Conservation (phyloP, 2,329 filamentous ascomycete species). For the Eutypella sp. region DNA sequence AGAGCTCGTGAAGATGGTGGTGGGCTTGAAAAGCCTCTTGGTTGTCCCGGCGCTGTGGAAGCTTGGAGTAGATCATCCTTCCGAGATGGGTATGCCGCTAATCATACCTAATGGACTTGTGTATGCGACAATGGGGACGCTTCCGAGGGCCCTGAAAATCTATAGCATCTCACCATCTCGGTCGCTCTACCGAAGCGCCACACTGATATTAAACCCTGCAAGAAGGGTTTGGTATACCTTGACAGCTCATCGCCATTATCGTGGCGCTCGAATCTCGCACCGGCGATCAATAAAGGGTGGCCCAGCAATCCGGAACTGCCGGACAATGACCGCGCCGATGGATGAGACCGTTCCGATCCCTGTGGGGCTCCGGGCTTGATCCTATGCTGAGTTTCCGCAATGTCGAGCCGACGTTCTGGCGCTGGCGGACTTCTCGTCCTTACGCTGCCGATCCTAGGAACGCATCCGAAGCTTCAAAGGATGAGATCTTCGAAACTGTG, state of each 20-base stretch:
- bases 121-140: neutral
- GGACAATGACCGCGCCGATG: neutral
- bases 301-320: neutral
- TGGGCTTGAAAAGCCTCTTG: neutral
- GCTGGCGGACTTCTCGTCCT: too few species aligned
- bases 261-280: conserved; percentile 11
- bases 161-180: neutral
- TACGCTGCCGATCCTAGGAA: neutral
- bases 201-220: neutral
- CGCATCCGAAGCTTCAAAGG: conserved; percentile 15
- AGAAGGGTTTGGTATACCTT: neutral
- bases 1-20: neutral
- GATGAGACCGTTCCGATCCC: neutral
- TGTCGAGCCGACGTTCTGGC: neutral
- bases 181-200: neutral
- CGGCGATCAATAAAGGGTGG: conserved; percentile 7
- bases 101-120: neutral
- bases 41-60: neutral
- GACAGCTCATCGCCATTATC: conserved; percentile 5
- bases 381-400: conserved; percentile 1
- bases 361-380: neutral
- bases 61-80: neutral
- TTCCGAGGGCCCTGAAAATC: neutral
- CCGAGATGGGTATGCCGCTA: neutral
- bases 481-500: conserved; percentile 14